Base-by-base conservation (phyloP, 306 rosid genomes). In the Spatholobus suberectus region DNA sequence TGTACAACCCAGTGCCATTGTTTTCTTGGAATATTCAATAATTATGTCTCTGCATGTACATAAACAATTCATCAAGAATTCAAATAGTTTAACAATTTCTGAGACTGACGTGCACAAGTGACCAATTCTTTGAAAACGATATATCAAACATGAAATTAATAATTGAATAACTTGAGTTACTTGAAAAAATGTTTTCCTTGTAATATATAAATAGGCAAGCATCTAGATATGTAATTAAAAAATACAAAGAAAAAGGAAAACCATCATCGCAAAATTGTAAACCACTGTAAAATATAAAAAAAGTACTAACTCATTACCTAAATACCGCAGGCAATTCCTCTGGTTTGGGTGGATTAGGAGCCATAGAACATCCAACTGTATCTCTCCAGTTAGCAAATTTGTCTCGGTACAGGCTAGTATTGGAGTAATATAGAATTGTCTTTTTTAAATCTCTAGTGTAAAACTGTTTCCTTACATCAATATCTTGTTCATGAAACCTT, bases 311-410 rank as follows among this genome's bases (percentile, higher is more conserved):
- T 8, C 10, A 41, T 26, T 65, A 85, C 85, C 83, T 76, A 4
- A 71, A 81, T 6, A 76, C 82, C n/a, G 4, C 13, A 1, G 85
- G 88, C 20, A 81, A 24, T 2, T 69, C 88, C 26, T 61, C 82
- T 1, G 88, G 62, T 4, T 81, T 80, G 34, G 86, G 87, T 24
- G 54, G 81, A 54, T 18, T 5, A 34, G 89, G 90, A 51, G 86
- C 75, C 71, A 55, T 20, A 34, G 47, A 14, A 73, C 71, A 86
- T 10, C 26, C 26, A 24, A 90, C 21, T 1, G 91, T 80, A 38
- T 92, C 97, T 76, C 97, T 90, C 97, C 94, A 90, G 38, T 90
- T 88, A 9, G 96, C 86, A 12, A 52, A 70, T 46, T 12, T 23
- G 21, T 89, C 89, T n/a, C 20, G 18, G 46, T 49, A 87, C 4